Base-by-base conservation (phyloP, 768 basidiomycete species). In the Tricholoma matsutake region DNA sequence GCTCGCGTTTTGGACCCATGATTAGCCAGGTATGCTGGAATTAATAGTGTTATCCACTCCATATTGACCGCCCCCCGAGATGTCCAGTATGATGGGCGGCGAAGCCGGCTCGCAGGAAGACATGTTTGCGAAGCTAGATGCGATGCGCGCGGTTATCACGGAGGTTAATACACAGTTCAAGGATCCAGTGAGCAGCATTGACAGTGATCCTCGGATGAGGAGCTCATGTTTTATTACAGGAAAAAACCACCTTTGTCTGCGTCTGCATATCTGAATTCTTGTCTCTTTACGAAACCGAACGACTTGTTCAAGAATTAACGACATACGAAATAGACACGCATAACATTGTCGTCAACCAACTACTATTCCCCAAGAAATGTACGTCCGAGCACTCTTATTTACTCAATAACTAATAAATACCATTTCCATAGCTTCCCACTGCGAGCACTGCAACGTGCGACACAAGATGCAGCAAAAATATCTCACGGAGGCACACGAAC, bases 81-180 rank as follows among this genome's bases (percentile, higher is more conserved):
- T 98, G 92, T 92, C 92, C 13, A 86, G 86, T 59, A 93, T 99
- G 87, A 95, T 98, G 90, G 96, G 96, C 10, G 95, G 92, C 8
- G 92, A 89, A 59, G 85, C 86, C 5, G 91, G 88, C 11, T 86
- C 92, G 9, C 95, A 97, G 68, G 94, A 98, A 72, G 97, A 99
- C 74, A 97, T 98, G 94, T 98, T 99, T 68, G 93, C 92, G 20
- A 98, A 98, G 75, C 85, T 99, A 3, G 97, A 99, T 62, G 88
- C 88, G 35, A 99, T 99, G 97, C 86, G 95, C 25, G 91, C 87
- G 34, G 89, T 98, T 62, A 98, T 99, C 68, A 97, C 93, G 13
- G 97, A 99, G 73, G 97, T 99, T 58, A 98, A 98, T 81, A 91
- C 92, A 1, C 97, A 99, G 69, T 99, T 99, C 84, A 98, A 98